Conservation (phyloP, 176 grass and related monocot species). For the Echinochloa phyllopogon region DNA sequence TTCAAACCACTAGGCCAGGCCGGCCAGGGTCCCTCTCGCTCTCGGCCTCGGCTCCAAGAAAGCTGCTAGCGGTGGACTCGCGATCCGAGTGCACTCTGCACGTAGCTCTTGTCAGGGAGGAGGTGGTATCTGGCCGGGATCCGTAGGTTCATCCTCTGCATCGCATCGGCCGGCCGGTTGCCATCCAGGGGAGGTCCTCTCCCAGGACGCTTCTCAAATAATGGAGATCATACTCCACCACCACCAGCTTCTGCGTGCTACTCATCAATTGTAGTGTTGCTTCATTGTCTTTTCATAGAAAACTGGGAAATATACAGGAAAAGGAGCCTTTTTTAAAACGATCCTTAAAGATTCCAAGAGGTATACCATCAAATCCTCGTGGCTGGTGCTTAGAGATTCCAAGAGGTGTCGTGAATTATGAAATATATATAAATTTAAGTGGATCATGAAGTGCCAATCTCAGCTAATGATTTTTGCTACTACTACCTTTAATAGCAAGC, state of each 20-base stretch:
- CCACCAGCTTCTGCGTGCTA: neutral
- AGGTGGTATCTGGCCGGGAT: constrained; percentile 20
- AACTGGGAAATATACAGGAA: neutral
- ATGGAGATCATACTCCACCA: neutral
- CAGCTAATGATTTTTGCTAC: too few species aligned
- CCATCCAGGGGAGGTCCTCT: constrained; percentile 24
- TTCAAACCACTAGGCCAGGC: neutral
- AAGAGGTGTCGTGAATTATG: too few species aligned
- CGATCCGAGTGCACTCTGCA: neutral
- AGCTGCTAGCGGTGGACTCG: neutral
- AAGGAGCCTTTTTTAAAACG: neutral
- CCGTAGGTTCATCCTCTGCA: neutral
- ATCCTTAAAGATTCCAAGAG: neutral
- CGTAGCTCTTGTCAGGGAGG: neutral
- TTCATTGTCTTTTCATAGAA: too few species aligned
- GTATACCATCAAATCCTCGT: too few species aligned
- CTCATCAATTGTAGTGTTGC: neutral
- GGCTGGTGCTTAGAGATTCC: too few species aligned
- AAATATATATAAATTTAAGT: too few species aligned
- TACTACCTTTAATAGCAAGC: too few species aligned
- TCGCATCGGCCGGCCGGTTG: neutral
- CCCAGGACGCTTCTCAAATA: neutral
- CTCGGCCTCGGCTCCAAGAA: neutral
- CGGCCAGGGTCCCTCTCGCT: neutral
- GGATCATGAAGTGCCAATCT: too few species aligned